Evolutionary conservation across 2,329 filamentous ascomycete species (phyloP).

Genomic region (Neobulgaria alba): DNA sequence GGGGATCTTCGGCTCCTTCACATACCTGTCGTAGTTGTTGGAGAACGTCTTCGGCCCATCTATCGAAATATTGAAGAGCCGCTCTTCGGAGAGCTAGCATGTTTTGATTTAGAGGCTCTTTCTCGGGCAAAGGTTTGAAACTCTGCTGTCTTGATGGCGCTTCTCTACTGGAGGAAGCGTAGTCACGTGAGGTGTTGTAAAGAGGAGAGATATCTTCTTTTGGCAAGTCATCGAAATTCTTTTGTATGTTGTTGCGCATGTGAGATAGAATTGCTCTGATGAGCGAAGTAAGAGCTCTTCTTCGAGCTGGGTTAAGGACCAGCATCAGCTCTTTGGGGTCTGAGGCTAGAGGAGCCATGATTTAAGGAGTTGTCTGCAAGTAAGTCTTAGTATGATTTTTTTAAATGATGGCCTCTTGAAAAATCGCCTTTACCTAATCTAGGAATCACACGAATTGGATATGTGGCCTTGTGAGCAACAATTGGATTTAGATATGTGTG

Average conservation of each 20-base stretch:
- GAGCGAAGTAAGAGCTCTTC: slow-evolving; percentile 42
- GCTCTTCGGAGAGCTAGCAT: slow-evolving; percentile 38
- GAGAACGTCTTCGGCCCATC: slow-evolving; percentile 69
- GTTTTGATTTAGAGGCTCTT: slow-evolving; percentile 15
- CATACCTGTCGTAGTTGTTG: slow-evolving; percentile 61
- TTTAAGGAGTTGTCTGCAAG: no score
- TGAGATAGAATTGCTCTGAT: slow-evolving; percentile 43
- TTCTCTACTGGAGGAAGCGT: slow-evolving; percentile 5
- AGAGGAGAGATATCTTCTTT: slow-evolving; percentile 13
- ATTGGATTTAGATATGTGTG: no score
- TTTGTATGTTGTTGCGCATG: slow-evolving; percentile 44
- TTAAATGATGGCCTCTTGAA: no score
- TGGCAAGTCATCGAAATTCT: slow-evolving; percentile 22
- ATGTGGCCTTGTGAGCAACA: no score
- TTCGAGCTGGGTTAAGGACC: slow-evolving; percentile 42
- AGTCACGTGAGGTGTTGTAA: slow-evolving; percentile 9
- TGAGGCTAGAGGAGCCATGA: slow-evolving; percentile 18
- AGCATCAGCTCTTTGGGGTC: slow-evolving; percentile 31
- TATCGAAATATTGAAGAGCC: slow-evolving; percentile 61
- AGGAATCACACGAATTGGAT: no score
- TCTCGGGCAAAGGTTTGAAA: slow-evolving; percentile 19
- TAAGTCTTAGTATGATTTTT: no score
- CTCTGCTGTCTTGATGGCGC: slow-evolving; percentile 12
- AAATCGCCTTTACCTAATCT: no score
- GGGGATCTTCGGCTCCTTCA: slow-evolving; percentile 38